phyloP scores from a whole-genome alignment of 768 basidiomycete genomes.

The Lyophyllum shimeji region DNA sequence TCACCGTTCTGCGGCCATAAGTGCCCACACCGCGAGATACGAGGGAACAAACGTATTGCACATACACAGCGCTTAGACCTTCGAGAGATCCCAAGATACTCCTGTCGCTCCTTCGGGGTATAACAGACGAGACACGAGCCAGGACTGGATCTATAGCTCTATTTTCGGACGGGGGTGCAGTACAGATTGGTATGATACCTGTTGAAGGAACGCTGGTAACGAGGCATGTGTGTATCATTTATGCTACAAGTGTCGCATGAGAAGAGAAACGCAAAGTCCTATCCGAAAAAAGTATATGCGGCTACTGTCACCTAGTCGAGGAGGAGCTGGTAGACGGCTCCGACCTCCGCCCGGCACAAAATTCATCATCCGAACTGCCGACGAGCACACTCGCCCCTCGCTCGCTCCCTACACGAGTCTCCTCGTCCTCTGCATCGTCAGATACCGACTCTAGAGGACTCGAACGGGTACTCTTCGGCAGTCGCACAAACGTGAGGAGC shows the following conservation, averaged over 20 bases:
- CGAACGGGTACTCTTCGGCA: conserved; percentile 18
- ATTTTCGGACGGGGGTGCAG: too few species aligned
- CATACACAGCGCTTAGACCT: too few species aligned
- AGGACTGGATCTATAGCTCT: too few species aligned
- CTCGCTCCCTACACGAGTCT: background rate
- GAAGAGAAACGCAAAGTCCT: background rate
- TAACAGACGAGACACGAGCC: too few species aligned
- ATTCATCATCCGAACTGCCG: background rate
- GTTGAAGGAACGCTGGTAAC: too few species aligned
- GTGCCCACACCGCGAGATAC: too few species aligned
- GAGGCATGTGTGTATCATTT: background rate
- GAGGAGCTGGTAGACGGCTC: background rate
- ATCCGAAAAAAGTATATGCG: background rate
- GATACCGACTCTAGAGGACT: background rate
- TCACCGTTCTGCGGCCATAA: too few species aligned
- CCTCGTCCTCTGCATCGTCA: background rate
- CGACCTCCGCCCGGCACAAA: background rate
- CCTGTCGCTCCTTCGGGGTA: too few species aligned
- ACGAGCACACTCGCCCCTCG: background rate
- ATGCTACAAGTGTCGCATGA: background rate
- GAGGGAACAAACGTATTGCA: too few species aligned
- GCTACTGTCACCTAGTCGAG: background rate
- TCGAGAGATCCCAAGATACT: too few species aligned
- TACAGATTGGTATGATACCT: too few species aligned
- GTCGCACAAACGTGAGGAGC: conserved; percentile 47